These are phyloP conservation scores for Entomortierella lignicola DNA, from an alignment of 192 early-diverging fungal genomes.

Conservation along the genomic window DNA sequence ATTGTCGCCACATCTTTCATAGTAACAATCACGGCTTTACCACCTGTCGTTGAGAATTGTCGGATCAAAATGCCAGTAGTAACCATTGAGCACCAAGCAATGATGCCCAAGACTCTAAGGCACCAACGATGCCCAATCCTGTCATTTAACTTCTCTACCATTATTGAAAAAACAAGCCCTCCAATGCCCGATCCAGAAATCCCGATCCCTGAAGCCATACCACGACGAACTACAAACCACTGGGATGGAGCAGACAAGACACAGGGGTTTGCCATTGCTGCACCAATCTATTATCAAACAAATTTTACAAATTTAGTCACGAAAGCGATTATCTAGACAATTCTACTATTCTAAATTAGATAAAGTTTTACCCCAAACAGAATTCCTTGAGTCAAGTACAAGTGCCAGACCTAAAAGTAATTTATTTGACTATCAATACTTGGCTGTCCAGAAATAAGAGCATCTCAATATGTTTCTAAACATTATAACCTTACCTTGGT, in stretches of 20 bases:
- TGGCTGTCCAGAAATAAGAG: neutral
- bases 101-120: constrained; percentile 68
- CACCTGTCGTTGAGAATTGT: constrained; percentile 34
- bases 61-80: constrained; percentile 49
- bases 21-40: constrained; percentile 29
- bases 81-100: constrained; percentile 64
- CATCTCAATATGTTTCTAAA: too few species aligned
- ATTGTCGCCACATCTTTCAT: constrained; percentile 54
- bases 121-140: constrained; percentile 71
- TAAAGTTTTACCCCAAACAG: constrained; percentile 51
- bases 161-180: constrained; percentile 71
- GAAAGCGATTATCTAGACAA: too few species aligned
- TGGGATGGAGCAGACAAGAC: constrained; percentile 70
- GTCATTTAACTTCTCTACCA: constrained; percentile 68
- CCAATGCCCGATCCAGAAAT: constrained; percentile 83
- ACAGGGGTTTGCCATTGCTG: constrained; percentile 50
- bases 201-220: constrained; percentile 78
- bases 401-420: constrained; percentile 51
- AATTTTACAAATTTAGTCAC: neutral
- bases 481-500: constrained; percentile 35
- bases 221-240: constrained; percentile 74
- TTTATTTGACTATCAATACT: neutral
- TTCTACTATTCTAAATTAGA: too few species aligned
- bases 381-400: constrained; percentile 61
- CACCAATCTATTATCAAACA: constrained; percentile 23